Conservation (phyloP, 2,329 filamentous ascomycete species). For the Fusarium odoratissimum region DNA sequence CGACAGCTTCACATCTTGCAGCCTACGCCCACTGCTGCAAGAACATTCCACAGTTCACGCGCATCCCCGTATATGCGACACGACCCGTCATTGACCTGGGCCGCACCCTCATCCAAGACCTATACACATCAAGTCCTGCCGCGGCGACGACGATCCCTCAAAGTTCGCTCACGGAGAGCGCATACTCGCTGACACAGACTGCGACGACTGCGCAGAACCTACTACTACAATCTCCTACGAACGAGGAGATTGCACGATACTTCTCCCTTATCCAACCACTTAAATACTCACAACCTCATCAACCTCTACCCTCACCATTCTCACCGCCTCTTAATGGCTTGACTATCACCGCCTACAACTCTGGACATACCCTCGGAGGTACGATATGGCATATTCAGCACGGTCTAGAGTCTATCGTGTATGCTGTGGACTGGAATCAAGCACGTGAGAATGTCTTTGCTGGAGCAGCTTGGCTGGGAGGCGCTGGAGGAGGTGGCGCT, state of each 20-base stretch:
- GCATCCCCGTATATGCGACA: slow-evolving; percentile 95
- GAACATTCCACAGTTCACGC: slow-evolving; percentile 89
- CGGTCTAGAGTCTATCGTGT: slow-evolving; percentile 95
- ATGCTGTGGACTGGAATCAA: slow-evolving; percentile 98
- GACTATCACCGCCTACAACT: slow-evolving; percentile 96
- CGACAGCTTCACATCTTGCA: slow-evolving; percentile 89
- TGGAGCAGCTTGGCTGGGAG: slow-evolving; percentile 92
- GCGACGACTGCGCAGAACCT: slow-evolving; percentile 65
- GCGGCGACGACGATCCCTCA: slow-evolving; percentile 85
- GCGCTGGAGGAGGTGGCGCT: slow-evolving; percentile 80
- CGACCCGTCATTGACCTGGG: slow-evolving; percentile 93
- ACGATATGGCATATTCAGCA: slow-evolving; percentile 99
- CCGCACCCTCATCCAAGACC: slow-evolving; percentile 88
- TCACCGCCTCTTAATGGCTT: slow-evolving; percentile 90
- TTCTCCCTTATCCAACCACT: slow-evolving; percentile 91
- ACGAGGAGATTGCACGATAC: slow-evolving; percentile 91
- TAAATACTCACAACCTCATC: slow-evolving; percentile 96
- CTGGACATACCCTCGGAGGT: slow-evolving; percentile 93
- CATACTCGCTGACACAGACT: slow-evolving; percentile 65
- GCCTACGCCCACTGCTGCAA: slow-evolving; percentile 98
- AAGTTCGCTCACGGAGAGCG: slow-evolving; percentile 74
- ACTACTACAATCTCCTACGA: slow-evolving; percentile 75
- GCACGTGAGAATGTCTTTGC: slow-evolving; percentile 95
- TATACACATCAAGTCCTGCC: slow-evolving; percentile 90
- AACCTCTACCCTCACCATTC: slow-evolving; percentile 86